Percentiles rank a stretch among this genome's conserved stretches.
phyloP scores from a whole-genome alignment of 108 stramenopile genomes.

The Nitzschia sp. region DNA sequence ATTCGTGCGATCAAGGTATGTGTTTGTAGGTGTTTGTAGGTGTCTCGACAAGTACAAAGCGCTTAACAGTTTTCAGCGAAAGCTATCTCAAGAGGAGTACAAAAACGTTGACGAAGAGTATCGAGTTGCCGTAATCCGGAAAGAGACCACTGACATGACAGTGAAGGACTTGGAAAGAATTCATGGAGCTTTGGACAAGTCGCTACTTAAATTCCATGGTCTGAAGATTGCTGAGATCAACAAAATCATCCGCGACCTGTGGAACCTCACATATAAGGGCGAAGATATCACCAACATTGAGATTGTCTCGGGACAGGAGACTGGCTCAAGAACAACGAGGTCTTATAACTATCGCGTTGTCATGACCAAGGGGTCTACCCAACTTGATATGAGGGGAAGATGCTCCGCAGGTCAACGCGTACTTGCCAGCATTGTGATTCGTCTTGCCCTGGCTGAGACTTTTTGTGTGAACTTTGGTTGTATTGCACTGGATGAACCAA shows the following conservation, averaged over 20 bases:
- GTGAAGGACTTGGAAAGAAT: slow-evolving; percentile 92
- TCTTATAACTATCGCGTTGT: slow-evolving; percentile 98
- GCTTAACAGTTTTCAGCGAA: slow-evolving; percentile 30
- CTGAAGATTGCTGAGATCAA: slow-evolving; percentile 98
- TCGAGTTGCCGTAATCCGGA: slow-evolving; percentile 77
- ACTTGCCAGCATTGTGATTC: slow-evolving; percentile 95
- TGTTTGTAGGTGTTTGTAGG: background rate
- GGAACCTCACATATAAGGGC: slow-evolving; percentile 96
- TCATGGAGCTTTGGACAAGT: slow-evolving; percentile 84
- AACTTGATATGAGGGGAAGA: slow-evolving; percentile 97
- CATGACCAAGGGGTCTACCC: slow-evolving; percentile 83
- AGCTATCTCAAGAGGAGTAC: slow-evolving; percentile 71
- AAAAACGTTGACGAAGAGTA: slow-evolving; percentile 86
- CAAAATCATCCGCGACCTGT: slow-evolving; percentile 94
- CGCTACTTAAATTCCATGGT: slow-evolving; percentile 88
- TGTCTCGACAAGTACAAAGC: no score
- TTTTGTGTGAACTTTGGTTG: slow-evolving; percentile 97
- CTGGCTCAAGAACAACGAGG: slow-evolving; percentile 54
- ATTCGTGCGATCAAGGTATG: slow-evolving; percentile 61
- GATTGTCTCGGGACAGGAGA: slow-evolving; percentile 87
- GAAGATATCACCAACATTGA: slow-evolving; percentile 96
- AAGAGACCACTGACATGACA: slow-evolving; percentile 90
- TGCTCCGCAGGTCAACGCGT: slow-evolving; percentile 96
- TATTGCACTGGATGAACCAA: slow-evolving; percentile 96
- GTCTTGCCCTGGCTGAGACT: slow-evolving; percentile 97